These are phyloP conservation scores for Nothophoma quercina DNA, from an alignment of 2,329 filamentous ascomycete species.

Conservation along the genomic window DNA sequence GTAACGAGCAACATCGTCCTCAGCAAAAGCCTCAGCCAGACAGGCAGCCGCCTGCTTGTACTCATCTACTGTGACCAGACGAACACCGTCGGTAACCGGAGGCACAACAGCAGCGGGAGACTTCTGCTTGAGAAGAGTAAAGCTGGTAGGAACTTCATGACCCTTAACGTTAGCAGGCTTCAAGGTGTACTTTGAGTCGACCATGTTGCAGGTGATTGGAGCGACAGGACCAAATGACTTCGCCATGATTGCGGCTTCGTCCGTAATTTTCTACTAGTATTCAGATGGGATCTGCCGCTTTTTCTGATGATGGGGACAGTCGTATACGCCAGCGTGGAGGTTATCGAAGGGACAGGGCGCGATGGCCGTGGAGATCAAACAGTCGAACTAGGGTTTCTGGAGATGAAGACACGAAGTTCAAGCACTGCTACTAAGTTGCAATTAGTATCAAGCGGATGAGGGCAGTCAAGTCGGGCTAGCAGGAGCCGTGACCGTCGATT, in stretches of 20 bases:
- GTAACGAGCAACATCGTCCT: constrained; percentile 77
- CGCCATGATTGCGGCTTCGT: constrained; percentile 57
- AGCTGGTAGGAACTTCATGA: constrained; percentile 41
- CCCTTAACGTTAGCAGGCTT: constrained; percentile 42
- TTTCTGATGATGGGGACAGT: constrained; percentile 52
- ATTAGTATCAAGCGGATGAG: constrained; percentile 44
- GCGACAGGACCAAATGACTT: constrained; percentile 44
- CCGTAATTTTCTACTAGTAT: constrained; percentile 51
- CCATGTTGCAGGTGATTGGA: constrained; percentile 40
- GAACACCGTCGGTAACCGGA: constrained; percentile 60
- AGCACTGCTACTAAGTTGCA: constrained; percentile 42
- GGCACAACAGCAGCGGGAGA: constrained; percentile 26
- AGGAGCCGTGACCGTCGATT: constrained; percentile 44
- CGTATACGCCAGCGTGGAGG: constrained; percentile 52
- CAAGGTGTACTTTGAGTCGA: constrained; percentile 51
- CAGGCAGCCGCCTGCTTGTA: constrained; percentile 74
- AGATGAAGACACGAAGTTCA: constrained; percentile 40
- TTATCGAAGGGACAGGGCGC: constrained; percentile 33
- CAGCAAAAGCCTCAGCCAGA: constrained; percentile 78
- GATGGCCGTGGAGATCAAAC: constrained; percentile 38
- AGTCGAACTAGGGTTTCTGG: constrained; percentile 43
- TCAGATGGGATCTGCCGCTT: constrained; percentile 58
- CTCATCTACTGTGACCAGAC: constrained; percentile 70
- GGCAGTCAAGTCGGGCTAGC: constrained; percentile 35
- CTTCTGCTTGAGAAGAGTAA: constrained; percentile 42